Evolutionary conservation across 2,329 filamentous ascomycete genomes (phyloP).

Genomic region (Lecanicillium sp.): DNA sequence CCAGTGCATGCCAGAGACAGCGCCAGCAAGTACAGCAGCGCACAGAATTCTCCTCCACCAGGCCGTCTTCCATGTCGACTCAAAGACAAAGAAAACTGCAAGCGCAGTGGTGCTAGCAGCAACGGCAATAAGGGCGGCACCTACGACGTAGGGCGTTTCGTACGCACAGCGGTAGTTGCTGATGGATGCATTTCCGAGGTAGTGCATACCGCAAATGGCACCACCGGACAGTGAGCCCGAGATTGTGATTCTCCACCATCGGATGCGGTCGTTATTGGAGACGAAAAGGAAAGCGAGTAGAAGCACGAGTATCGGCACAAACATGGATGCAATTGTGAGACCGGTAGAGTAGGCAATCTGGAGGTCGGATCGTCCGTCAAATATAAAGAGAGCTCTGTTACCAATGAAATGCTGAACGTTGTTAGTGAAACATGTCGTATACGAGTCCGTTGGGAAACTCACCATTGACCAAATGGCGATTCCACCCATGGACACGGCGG

Average conservation of each 20-base stretch:
- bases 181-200: slow-evolving; percentile 77
- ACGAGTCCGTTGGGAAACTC: slow-evolving; percentile 13
- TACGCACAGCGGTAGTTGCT: slow-evolving; percentile 66
- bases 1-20: slow-evolving; percentile 85
- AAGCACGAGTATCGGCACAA: slow-evolving; percentile 70
- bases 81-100: slow-evolving; percentile 68
- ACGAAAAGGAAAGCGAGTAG: slow-evolving; percentile 63
- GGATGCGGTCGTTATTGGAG: slow-evolving; percentile 49
- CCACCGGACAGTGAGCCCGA: slow-evolving; percentile 65
- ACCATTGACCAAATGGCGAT: slow-evolving; percentile 68
- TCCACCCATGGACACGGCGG: slow-evolving; percentile 64
- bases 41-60: slow-evolving; percentile 68
- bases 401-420: slow-evolving; percentile 66
- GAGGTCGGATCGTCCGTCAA: slow-evolving; percentile 48
- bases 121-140: slow-evolving; percentile 63
- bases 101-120: slow-evolving; percentile 63
- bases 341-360: slow-evolving; percentile 67
- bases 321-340: slow-evolving; percentile 69
- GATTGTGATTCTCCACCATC: slow-evolving; percentile 47
- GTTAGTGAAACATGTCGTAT: slow-evolving; percentile 3
- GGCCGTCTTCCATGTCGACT: slow-evolving; percentile 66
- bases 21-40: slow-evolving; percentile 59
- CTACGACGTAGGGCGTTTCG: slow-evolving; percentile 49
- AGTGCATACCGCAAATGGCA: slow-evolving; percentile 80
- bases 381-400: slow-evolving; percentile 69